A percentile compares a stretch with the other conserved stretches of the same genome.
These are phyloP conservation scores for Tricholoma matsutake DNA, from an alignment of 768 basidiomycete species.

Conservation along the genomic window DNA sequence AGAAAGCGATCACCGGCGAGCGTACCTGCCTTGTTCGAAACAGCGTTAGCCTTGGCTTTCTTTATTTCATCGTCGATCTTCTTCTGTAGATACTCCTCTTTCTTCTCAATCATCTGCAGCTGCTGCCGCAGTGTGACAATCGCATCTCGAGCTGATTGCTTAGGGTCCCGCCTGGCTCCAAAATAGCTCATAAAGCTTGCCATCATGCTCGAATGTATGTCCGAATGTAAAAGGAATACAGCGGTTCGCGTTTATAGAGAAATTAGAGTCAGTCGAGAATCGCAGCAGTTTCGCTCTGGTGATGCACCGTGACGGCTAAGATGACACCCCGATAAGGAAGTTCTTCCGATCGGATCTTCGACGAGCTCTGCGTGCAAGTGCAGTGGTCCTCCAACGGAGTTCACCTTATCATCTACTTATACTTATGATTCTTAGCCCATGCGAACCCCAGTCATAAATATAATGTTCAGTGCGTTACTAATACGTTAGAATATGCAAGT, in stretches of 20 bases:
- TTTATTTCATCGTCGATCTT: slow-evolving; percentile 93
- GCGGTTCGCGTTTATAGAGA: slow-evolving; percentile 9
- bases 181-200: slow-evolving; percentile 86
- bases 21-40: slow-evolving; percentile 90
- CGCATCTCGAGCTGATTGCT: slow-evolving; percentile 84
- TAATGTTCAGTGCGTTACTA: too few species aligned
- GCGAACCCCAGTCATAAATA: too few species aligned
- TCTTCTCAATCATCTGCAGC: slow-evolving; percentile 97
- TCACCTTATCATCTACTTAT: too few species aligned
- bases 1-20: slow-evolving; percentile 12
- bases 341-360: not conserved
- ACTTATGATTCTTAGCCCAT: too few species aligned
- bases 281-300: slow-evolving; percentile 11
- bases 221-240: slow-evolving; percentile 3
- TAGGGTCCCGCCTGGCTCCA: slow-evolving; percentile 76
- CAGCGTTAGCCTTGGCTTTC: slow-evolving; percentile 91
- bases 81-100: slow-evolving; percentile 94
- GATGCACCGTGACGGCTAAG: slow-evolving; percentile 12
- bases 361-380: not conserved
- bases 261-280: slow-evolving; percentile 4
- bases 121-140: slow-evolving; percentile 93
- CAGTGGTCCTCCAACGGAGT: too few species aligned
- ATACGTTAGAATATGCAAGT: not conserved
- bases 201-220: slow-evolving; percentile 52
- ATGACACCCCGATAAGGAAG: slow-evolving; percentile 38